These are phyloP conservation scores for Botrytis tulipae DNA, from an alignment of 2,329 filamentous ascomycete genomes.

Conservation along the genomic window DNA sequence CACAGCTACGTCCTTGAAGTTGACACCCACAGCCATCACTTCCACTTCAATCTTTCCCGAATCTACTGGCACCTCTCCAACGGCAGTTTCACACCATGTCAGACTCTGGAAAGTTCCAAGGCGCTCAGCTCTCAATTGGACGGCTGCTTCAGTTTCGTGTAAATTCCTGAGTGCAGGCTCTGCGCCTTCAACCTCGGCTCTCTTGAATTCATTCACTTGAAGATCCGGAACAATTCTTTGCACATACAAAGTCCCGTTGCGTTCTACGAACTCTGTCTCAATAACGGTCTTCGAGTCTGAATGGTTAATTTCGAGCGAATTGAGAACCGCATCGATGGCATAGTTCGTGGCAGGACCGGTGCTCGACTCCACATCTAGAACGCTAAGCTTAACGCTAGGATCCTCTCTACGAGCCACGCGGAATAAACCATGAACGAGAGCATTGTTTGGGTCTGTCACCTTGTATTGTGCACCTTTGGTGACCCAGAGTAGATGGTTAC, in stretches of 20 bases:
- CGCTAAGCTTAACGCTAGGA: conserved; percentile 19
- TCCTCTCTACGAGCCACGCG: conserved; percentile 33
- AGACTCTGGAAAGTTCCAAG: conserved; percentile 23
- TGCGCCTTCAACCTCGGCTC: background rate
- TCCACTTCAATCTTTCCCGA: conserved; percentile 24
- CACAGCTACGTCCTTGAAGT: conserved; percentile 28
- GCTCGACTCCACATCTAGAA: conserved; percentile 25
- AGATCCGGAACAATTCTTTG: conserved; percentile 35
- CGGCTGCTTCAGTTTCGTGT: conserved; percentile 9
- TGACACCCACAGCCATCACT: conserved; percentile 31
- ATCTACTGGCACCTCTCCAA: conserved; percentile 5
- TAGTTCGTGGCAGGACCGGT: background rate
- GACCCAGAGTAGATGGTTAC: conserved; percentile 39
- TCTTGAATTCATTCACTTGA: conserved; percentile 11
- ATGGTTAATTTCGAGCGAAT: background rate
- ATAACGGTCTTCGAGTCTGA: background rate
- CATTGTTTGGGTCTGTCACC: conserved; percentile 37
- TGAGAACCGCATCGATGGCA: background rate
- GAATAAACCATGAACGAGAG: conserved; percentile 39
- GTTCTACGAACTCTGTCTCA: conserved; percentile 38
- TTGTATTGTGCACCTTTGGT: conserved; percentile 35
- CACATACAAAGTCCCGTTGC: conserved; percentile 33
- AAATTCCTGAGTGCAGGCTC: conserved; percentile 3
- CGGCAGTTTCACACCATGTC: conserved; percentile 19
- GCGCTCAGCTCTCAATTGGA: conserved; percentile 18